Conservation (phyloP, 805 yeast species). For the Monosporozyma servazzii region DNA sequence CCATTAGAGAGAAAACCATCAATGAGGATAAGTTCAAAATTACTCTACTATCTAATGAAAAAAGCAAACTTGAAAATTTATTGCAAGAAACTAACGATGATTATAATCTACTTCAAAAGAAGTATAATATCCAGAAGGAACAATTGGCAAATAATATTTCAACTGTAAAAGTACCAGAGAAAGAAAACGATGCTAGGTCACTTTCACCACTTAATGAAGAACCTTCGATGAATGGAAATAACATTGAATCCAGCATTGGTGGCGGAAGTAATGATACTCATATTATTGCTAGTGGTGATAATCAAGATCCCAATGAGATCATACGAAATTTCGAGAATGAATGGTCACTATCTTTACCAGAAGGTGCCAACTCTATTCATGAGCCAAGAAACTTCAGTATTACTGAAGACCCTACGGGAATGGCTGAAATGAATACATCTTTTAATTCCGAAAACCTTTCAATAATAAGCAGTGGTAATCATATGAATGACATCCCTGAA, state of each 20-base stretch:
- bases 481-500: constrained; percentile 14
- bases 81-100: constrained; percentile 24
- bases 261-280: background rate
- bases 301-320: background rate
- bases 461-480: background rate
- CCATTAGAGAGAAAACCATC: background rate
- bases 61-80: constrained; percentile 20
- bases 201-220: background rate
- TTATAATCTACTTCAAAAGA: constrained; percentile 16
- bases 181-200: background rate
- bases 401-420: background rate
- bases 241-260: too few relatives aligned
- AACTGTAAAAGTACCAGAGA: background rate
- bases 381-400: background rate
- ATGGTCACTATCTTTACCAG: background rate
- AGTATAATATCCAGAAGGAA: constrained; percentile 21
- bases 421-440: background rate
- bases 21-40: background rate
- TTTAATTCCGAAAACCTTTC: background rate
- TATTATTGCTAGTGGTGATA: background rate
- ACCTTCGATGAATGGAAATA: background rate
- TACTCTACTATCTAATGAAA: constrained; percentile 17
- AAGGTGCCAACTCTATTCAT: background rate
- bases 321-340: constrained; percentile 3
- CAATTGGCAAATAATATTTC: constrained; percentile 12